Percentiles rank a stretch among this genome's conserved stretches.
These are phyloP conservation scores for Umbelopsis sp. DNA, from an alignment of 192 early-diverging fungal genomes.

Conservation along the genomic window DNA sequence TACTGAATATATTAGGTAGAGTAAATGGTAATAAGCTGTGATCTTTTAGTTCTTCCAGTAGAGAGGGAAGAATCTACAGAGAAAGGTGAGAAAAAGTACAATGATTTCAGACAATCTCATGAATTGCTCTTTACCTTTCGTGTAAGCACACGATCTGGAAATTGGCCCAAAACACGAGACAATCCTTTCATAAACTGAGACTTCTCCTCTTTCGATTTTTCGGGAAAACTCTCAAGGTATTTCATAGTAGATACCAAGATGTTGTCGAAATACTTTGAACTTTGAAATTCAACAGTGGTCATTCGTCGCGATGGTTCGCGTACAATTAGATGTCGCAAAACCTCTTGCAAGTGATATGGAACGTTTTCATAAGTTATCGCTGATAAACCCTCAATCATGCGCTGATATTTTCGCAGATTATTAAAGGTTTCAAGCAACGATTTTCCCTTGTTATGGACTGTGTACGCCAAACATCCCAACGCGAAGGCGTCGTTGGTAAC, in stretches of 20 bases:
- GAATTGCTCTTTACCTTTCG: conserved; percentile 57
- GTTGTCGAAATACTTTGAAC: conserved; percentile 76
- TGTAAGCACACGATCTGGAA: conserved; percentile 67
- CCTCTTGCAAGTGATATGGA: conserved; percentile 58
- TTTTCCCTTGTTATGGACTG: conserved; percentile 68
- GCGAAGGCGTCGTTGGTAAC: conserved; percentile 76
- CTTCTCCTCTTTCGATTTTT: conserved; percentile 79
- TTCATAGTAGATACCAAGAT: conserved; percentile 76
- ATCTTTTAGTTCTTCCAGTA: conserved; percentile 78
- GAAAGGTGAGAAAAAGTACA: background rate
- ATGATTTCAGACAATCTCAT: background rate
- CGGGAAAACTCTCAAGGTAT: conserved; percentile 79
- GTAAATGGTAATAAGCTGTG: conserved; percentile 69
- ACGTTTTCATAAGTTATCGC: conserved; percentile 44
- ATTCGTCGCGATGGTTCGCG: conserved; percentile 58
- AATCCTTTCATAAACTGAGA: conserved; percentile 80
- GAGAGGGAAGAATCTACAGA: conserved; percentile 64
- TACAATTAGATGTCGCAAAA: conserved; percentile 57
- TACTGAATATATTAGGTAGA: conserved; percentile 77
- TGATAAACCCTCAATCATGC: conserved; percentile 50
- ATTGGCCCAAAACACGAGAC: conserved; percentile 68
- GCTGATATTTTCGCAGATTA: conserved; percentile 68
- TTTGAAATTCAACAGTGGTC: conserved; percentile 66
- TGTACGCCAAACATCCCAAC: conserved; percentile 76
- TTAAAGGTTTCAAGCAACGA: conserved; percentile 65